Evolutionary conservation across 495 filamentous ascomycete genomes (phyloP).

Genomic region (Penicillium canescens): DNA sequence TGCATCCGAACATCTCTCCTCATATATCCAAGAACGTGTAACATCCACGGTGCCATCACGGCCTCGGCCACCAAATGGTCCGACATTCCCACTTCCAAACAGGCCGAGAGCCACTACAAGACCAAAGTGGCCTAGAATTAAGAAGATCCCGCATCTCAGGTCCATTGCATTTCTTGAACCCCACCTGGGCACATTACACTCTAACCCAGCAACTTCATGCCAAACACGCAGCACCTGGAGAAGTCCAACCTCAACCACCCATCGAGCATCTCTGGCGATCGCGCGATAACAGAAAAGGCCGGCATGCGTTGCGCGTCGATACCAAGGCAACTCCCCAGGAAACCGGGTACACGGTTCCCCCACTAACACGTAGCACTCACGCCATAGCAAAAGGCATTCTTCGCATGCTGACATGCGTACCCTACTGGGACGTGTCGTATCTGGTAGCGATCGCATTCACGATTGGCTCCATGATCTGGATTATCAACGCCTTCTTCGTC

Average conservation of each 20-base stretch:
- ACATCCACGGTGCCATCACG: too few species aligned
- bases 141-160: constrained; percentile 19
- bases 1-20: too few species aligned
- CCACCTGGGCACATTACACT: constrained; percentile 19
- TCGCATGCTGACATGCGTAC: constrained; percentile 58
- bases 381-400: constrained; percentile 44
- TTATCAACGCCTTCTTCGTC: constrained; percentile 68
- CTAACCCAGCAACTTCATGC: not conserved
- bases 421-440: constrained; percentile 70
- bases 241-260: constrained; percentile 6
- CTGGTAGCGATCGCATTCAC: constrained; percentile 67
- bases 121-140: constrained; percentile 13
- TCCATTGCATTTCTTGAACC: constrained; percentile 23
- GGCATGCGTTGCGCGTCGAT: constrained; percentile 58
- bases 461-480: constrained; percentile 63
- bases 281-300: constrained; percentile 71
- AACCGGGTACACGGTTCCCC: constrained; percentile 36
- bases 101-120: constrained; percentile 14
- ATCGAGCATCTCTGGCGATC: constrained; percentile 57
- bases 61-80: constrained; percentile 6
- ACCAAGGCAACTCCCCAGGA: constrained; percentile 20
- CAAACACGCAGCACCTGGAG: not conserved
- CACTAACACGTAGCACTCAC: constrained; percentile 39
- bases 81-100: constrained; percentile 20
- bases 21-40: too few species aligned